A percentile compares a stretch with the other conserved stretches of the same genome.
Conservation (phyloP, 495 filamentous ascomycete genomes). For the Penicillium coffeae region DNA sequence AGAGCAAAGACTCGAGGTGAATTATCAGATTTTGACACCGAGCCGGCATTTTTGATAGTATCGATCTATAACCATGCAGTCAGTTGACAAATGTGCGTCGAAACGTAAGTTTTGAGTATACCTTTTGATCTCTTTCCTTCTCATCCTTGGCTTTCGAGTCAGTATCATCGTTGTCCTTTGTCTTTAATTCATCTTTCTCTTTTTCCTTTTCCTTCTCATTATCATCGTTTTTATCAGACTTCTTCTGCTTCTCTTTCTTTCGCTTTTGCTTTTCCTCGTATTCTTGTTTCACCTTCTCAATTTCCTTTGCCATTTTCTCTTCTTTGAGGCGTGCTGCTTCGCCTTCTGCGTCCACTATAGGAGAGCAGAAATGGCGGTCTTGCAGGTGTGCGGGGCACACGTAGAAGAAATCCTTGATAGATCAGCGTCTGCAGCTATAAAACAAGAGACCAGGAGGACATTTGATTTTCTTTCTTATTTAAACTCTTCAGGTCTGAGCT, state of each 20-base stretch:
- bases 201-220: constrained; percentile 37
- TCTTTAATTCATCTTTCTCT: neutral
- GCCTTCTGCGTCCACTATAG: constrained; percentile 73
- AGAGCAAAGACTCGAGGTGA: constrained; percentile 77
- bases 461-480: neutral
- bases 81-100: neutral
- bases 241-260: constrained; percentile 32
- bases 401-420: constrained; percentile 89
- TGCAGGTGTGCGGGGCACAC: constrained; percentile 80
- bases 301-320: constrained; percentile 65
- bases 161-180: constrained; percentile 11
- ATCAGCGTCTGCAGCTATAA: constrained; percentile 2
- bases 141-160: constrained; percentile 33
- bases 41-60: constrained; percentile 31
- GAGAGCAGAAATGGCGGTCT: constrained; percentile 75
- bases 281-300: constrained; percentile 66
- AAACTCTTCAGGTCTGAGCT: too few species aligned
- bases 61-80: constrained; percentile 25
- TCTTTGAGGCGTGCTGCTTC: constrained; percentile 62
- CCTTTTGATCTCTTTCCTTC: constrained; percentile 56
- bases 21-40: constrained; percentile 34
- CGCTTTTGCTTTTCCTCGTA: constrained; percentile 41
- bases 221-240: constrained; percentile 35
- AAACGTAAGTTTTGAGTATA: constrained; percentile 8
- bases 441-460: neutral